Base-by-base conservation (phyloP, 331 rosid species). In the Malus hybrid region DNA sequence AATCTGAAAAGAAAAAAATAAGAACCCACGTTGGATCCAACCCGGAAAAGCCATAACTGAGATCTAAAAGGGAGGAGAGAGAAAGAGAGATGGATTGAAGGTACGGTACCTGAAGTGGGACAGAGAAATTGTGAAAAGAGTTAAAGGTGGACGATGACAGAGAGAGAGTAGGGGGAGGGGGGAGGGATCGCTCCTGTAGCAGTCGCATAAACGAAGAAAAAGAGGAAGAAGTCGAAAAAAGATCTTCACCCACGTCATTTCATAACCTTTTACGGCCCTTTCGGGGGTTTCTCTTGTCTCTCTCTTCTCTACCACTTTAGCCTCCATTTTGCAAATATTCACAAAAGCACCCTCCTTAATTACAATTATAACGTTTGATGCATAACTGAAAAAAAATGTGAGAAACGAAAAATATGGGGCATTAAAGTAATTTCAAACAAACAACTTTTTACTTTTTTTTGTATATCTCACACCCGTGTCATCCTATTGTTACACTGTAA, bases 211-310 rank as follows among this genome's bases (percentile, higher is more conserved):
- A 2, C 3, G 65, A 11, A 16, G 44, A 68, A 24, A 11, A 10
- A 24, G 57, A 71, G 30, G 20, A 56, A 30, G 65, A 20, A 32
- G 66, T 5, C 22, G 66, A 55, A 56, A 32, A 53, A 58, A 72
- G 76, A 22, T 72, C 76, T 58, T 72, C 36, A 7, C 11, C 56
- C 39, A 72, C 66, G 66, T 72, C 75, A 72, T 57, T 20, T 56
- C 75, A 56, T 34, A 0, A n/a, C 36, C 56, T 57, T 56, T 57
- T 20, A 33, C 22, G 34, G 34, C 33, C 29, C 12, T 5, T 20
- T 33, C 34, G 12, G 68, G 68, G 67, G 10, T 10, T 63, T 20
- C 68, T 3, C 1, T 19, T 29, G 20, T 63, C 6, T 71, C 24
- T 29, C 24, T n/a, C 1, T 12, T 3, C 20, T 20, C 5, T 7